A percentile compares a stretch with the other conserved stretches of the same genome.
Evolutionary conservation across 169 alveolate species (phyloP).

Genomic region (Plasmodium inui): DNA sequence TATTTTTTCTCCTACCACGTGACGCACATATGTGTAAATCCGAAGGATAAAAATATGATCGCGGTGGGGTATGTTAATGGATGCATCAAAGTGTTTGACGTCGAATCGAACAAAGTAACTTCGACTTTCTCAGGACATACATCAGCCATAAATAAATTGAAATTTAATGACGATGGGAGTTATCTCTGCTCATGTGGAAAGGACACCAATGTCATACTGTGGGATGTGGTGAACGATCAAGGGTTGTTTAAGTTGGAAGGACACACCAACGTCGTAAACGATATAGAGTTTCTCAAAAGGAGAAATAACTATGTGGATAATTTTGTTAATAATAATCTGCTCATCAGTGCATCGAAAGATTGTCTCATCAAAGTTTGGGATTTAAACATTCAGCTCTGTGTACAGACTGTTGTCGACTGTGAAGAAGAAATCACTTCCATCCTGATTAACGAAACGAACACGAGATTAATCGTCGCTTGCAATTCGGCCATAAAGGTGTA

Average conservation of each 20-base stretch:
- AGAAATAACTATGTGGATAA: slow-evolving; percentile 20
- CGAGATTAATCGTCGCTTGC: slow-evolving; percentile 69
- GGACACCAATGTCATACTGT: slow-evolving; percentile 88
- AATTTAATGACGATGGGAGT: slow-evolving; percentile 77
- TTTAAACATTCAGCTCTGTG: slow-evolving; percentile 85
- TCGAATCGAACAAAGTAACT: slow-evolving; percentile 51
- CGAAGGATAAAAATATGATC: slow-evolving; percentile 74
- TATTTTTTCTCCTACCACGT: slow-evolving; percentile 79
- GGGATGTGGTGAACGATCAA: slow-evolving; percentile 89
- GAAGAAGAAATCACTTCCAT: slow-evolving; percentile 85
- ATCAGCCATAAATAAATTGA: slow-evolving; percentile 77
- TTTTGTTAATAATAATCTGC: slow-evolving; percentile 46
- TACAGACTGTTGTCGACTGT: slow-evolving; percentile 88
- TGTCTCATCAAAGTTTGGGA: slow-evolving; percentile 91
- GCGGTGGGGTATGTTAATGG: slow-evolving; percentile 91
- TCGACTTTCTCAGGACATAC: slow-evolving; percentile 86
- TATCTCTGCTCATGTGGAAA: slow-evolving; percentile 87
- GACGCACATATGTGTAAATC: slow-evolving; percentile 77
- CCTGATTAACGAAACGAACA: slow-evolving; percentile 66
- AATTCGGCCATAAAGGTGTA: slow-evolving; percentile 21
- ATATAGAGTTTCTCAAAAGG: slow-evolving; percentile 75
- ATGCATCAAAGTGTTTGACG: slow-evolving; percentile 84
- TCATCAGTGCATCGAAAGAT: slow-evolving; percentile 89
- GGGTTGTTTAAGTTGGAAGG: slow-evolving; percentile 89
- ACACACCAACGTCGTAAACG: slow-evolving; percentile 87